These are phyloP conservation scores for Posidonia australis DNA, from an alignment of 106 monocot species.

Conservation along the genomic window DNA sequence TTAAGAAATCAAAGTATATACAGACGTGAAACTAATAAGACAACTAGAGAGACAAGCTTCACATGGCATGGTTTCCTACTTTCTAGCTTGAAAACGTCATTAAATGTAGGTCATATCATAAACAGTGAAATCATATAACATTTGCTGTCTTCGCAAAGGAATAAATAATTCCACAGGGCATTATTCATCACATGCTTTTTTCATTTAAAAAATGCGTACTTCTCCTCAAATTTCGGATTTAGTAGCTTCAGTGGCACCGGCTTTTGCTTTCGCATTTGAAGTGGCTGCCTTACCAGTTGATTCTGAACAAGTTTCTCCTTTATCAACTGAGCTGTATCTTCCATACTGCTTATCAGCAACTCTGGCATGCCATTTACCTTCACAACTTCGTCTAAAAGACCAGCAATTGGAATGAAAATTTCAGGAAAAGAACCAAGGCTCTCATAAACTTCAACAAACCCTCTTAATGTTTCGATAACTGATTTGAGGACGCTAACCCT, in stretches of 20 bases:
- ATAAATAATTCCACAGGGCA: not conserved
- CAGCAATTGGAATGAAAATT: slow-evolving; percentile 63
- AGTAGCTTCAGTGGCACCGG: slow-evolving; percentile 67
- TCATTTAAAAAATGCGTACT: slow-evolving; percentile 34
- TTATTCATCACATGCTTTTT: not conserved
- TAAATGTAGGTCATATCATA: no score
- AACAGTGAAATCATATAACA: no score
- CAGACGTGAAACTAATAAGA: no score
- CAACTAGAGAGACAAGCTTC: no score
- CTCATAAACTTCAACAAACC: slow-evolving; percentile 57
- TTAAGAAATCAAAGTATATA: not conserved
- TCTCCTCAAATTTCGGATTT: slow-evolving; percentile 92
- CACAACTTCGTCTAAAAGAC: slow-evolving; percentile 38
- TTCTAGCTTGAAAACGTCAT: no score
- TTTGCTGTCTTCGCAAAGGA: not conserved
- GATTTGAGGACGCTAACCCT: slow-evolving; percentile 63
- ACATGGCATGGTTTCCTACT: no score
- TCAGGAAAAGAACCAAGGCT: slow-evolving; percentile 68
- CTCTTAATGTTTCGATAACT: slow-evolving; percentile 48
- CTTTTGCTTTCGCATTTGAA: slow-evolving; percentile 83
- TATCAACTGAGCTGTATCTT: slow-evolving; percentile 47
- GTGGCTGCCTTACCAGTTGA: slow-evolving; percentile 48
- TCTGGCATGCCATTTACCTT: slow-evolving; percentile 32
- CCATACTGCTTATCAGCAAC: slow-evolving; percentile 34
- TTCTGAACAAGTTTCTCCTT: slow-evolving; percentile 42